Base-by-base conservation (phyloP, 768 basidiomycete species). In the Cystoderma amianthinum region DNA sequence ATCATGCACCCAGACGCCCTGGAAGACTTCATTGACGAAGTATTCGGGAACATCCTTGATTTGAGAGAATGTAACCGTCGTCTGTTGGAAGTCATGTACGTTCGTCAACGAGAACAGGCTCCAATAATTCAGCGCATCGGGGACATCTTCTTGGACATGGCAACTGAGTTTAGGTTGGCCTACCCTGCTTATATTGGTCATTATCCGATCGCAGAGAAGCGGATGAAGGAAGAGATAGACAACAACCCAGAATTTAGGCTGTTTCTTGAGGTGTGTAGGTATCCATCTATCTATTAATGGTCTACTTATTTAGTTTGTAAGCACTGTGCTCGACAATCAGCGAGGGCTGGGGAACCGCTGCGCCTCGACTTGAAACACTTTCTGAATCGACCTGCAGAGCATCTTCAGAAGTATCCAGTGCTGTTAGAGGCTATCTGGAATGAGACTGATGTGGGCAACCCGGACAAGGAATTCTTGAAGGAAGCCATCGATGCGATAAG, bases 151-250 rank as follows among this genome's bases (percentile, higher is more conserved):
- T 67, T 96, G 28, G 77, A 83, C 19, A 84, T 86, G 4, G 93
- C 92, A 1, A 78, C 86, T 4, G 87, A 93, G 52, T 96, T 96
- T 65, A 74, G 88, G 32, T 67, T 81, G 24, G 82, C 84, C 2
- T 98, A 98, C 55, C 88, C 91, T 2, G 74, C 73, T 4, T 96
- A 94, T 51, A 74, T 90, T 23, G 89, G 87, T 1, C 82, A 87
- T 58, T 72, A 91, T 33, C 91, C 90, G 1, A 62, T 82, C 5
- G 92, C 90, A 1, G 92, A 94, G 62, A 87, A 85, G 63, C 65
- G 85, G 44, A 63, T 97, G 55, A 89, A 87, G 56, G 87, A 93
- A 20, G 95, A 96, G 65, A 62, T 80, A 22, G 89, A 92, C 35
- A 65, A 60, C 22, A 97, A 96, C 56, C 66, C 81, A 1, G 80